These are phyloP conservation scores for Neopestalotiopsis rosae DNA, from an alignment of 2,329 filamentous ascomycete genomes.

Conservation along the genomic window DNA sequence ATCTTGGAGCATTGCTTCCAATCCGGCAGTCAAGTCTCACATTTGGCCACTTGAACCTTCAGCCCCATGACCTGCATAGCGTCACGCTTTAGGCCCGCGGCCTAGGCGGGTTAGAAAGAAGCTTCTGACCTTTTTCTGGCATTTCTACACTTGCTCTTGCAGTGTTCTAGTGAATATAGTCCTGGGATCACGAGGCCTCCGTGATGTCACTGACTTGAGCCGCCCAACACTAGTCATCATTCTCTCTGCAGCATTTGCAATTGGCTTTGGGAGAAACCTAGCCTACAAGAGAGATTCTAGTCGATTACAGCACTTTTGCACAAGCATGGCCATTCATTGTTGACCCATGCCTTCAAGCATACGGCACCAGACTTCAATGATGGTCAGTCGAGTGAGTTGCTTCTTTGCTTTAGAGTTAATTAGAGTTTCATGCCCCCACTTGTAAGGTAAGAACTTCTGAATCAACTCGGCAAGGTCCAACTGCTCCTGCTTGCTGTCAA, in stretches of 20 bases:
- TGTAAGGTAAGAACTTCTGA: neutral
- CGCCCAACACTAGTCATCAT: neutral
- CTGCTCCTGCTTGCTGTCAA: neutral
- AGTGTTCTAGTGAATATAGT: neutral
- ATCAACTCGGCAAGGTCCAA: neutral
- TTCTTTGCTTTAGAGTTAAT: neutral
- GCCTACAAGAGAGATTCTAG: neutral
- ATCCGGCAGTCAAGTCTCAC: neutral
- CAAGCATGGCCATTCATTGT: neutral
- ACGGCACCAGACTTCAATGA: no score
- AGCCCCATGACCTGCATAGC: constrained; percentile 1
- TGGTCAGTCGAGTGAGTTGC: neutral
- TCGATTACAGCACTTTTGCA: neutral
- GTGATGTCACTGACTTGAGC: neutral
- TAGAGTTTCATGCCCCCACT: constrained; percentile 11
- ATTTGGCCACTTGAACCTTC: neutral
- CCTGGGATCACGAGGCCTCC: neutral
- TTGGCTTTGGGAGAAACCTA: no score
- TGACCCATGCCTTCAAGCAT: no score
- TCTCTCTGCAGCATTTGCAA: neutral
- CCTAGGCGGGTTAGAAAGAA: neutral
- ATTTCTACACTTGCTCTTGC: no score
- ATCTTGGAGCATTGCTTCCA: neutral
- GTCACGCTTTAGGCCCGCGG: neutral
- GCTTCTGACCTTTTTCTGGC: neutral